Conservation (phyloP, 2,329 filamentous ascomycete species). For the Lachnellula hyalina region DNA sequence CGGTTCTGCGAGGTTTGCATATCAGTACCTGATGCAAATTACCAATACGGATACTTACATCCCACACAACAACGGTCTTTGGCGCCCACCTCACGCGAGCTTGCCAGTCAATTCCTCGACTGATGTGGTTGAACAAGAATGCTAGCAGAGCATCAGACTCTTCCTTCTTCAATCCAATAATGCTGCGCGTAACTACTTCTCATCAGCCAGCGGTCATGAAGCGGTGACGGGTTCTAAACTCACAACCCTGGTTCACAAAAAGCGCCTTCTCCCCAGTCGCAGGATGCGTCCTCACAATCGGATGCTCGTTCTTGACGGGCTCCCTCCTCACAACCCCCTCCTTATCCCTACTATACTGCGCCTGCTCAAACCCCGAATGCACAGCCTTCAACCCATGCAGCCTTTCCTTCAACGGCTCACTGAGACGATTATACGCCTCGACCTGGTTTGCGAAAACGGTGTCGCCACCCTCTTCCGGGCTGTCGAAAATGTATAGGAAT, state of each 20-base stretch:
- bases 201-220: neutral
- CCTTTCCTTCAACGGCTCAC: constrained; percentile 63
- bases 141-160: constrained; percentile 67
- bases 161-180: constrained; percentile 78
- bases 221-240: constrained; percentile 29
- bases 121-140: constrained; percentile 70
- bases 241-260: constrained; percentile 75
- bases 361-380: constrained; percentile 76
- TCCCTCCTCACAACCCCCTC: constrained; percentile 71
- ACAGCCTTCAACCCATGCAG: constrained; percentile 73
- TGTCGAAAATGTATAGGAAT: constrained; percentile 80
- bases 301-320: constrained; percentile 66
- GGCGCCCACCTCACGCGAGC: constrained; percentile 69
- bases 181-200: constrained; percentile 62
- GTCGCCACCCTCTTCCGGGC: constrained; percentile 71
- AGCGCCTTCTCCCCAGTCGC: constrained; percentile 75
- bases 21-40: neutral
- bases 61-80: constrained; percentile 78
- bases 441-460: constrained; percentile 74
- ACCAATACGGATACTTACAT: constrained; percentile 39
- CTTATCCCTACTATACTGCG: constrained; percentile 56
- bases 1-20: constrained; percentile 48
- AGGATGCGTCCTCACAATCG: constrained; percentile 73
- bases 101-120: constrained; percentile 64
- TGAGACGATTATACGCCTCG: constrained; percentile 73